These are phyloP conservation scores for Scleromitrula shiraiana DNA, from an alignment of 2,329 filamentous ascomycete genomes.

Conservation along the genomic window DNA sequence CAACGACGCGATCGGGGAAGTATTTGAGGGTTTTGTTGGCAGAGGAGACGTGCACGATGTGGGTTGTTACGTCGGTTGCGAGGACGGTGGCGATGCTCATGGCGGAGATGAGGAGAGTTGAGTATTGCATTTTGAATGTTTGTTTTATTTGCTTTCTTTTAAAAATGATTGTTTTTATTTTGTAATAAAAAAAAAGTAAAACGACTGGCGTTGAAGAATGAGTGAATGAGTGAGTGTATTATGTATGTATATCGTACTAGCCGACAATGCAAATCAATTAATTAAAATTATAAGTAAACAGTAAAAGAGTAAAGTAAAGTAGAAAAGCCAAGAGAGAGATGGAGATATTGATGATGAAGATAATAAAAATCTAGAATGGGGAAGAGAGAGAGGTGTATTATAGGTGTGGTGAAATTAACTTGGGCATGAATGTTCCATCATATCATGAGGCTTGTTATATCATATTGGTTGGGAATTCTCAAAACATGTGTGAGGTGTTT, in stretches of 20 bases:
- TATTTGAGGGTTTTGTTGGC: slow-evolving; percentile 44
- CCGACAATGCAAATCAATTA: slow-evolving; percentile 23
- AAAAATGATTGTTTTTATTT: slow-evolving; percentile 18
- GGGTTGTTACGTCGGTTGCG: slow-evolving; percentile 26
- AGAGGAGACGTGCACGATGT: slow-evolving; percentile 58
- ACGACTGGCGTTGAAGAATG: slow-evolving; percentile 24
- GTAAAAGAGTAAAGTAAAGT: slow-evolving; percentile 8
- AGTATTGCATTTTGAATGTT: slow-evolving; percentile 29
- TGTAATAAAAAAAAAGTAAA: slow-evolving; percentile 8
- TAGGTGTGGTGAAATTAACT: no score
- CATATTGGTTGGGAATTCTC: no score
- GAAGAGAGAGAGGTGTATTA: no score
- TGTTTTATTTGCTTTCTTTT: no score
- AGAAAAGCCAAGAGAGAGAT: slow-evolving; percentile 12
- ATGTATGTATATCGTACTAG: slow-evolving; percentile 27
- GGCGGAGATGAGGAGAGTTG: slow-evolving; percentile 22
- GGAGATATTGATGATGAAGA: no score
- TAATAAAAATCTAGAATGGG: no score
- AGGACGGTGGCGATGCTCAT: slow-evolving; percentile 25
- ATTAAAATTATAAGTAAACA: slow-evolving; percentile 7
- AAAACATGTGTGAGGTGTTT: no score
- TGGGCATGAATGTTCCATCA: no score
- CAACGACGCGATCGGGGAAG: slow-evolving; percentile 58
- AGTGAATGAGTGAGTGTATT: no score
- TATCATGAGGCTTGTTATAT: no score